Percentiles rank a stretch among this genome's conserved stretches.
Conservation (phyloP, 2,329 filamentous ascomycete species). For the Neofusicoccum ribis region DNA sequence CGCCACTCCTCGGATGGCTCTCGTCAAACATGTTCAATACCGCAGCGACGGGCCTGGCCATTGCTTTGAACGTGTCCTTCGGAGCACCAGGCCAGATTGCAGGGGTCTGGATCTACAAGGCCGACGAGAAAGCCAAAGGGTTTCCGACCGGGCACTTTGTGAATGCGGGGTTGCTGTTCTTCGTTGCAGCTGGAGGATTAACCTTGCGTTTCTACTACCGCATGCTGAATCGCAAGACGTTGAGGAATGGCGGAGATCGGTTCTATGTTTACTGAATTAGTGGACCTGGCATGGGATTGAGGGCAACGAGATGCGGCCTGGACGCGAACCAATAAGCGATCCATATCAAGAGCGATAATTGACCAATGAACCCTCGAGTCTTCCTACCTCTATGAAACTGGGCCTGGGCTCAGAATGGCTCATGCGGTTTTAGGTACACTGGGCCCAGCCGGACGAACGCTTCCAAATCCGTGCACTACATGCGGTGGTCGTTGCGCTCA, state of each 20-base stretch:
- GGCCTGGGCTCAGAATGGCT: background rate
- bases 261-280: conserved; percentile 17
- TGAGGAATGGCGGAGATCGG: conserved; percentile 11
- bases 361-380: background rate
- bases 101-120: conserved; percentile 73
- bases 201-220: conserved; percentile 59
- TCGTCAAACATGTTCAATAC: conserved; percentile 68
- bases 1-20: conserved; percentile 70
- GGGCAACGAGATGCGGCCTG: background rate
- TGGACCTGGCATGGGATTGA: background rate
- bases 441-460: conserved; percentile 1
- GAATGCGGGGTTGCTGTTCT: conserved; percentile 61
- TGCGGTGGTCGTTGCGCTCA: background rate
- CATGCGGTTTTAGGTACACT: background rate
- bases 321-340: background rate
- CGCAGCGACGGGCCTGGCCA: conserved; percentile 65
- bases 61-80: conserved; percentile 69
- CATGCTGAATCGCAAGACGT: conserved; percentile 40
- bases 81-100: conserved; percentile 70
- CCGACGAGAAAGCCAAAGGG: conserved; percentile 58
- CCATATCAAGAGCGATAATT: background rate
- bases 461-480: background rate
- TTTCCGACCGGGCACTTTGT: conserved; percentile 72
- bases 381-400: background rate
- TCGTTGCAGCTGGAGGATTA: conserved; percentile 58